Conservation (phyloP, 768 basidiomycete species). For the Kwoniella bestiolae region DNA sequence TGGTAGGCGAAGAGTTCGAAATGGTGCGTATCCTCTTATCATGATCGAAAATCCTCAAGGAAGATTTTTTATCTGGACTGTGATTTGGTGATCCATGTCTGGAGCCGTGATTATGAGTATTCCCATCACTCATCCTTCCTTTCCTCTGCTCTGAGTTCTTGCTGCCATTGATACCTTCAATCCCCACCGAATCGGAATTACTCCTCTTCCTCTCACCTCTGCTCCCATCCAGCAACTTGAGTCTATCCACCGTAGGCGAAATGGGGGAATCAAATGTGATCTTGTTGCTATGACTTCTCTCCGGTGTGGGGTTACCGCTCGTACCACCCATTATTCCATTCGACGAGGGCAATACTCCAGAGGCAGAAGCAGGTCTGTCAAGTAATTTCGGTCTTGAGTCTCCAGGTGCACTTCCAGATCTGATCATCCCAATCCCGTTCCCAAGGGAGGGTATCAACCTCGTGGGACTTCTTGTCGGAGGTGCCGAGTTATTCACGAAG, state of each 20-base stretch:
- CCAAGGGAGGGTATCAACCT: slow-evolving; percentile 1
- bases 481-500: background rate
- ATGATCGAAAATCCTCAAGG: slow-evolving; percentile 11
- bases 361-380: slow-evolving; percentile 4
- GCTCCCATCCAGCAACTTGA: background rate
- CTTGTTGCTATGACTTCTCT: background rate
- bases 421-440: slow-evolving; percentile 7
- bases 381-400: background rate
- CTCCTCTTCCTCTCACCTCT: background rate
- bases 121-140: slow-evolving; percentile 19
- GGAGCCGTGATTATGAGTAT: background rate
- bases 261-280: slow-evolving; percentile 10
- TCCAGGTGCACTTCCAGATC: slow-evolving; percentile 9
- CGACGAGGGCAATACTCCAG: background rate
- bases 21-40: slow-evolving; percentile 5
- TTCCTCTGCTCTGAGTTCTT: slow-evolving; percentile 4
- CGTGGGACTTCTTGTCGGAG: background rate
- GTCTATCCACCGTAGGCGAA: slow-evolving; percentile 15
- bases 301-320: background rate
- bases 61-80: slow-evolving; percentile 4
- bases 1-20: background rate
- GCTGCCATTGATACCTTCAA: background rate
- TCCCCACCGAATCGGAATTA: slow-evolving; percentile 9
- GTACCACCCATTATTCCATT: background rate
- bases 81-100: no score